Evolutionary conservation across 202 grass and related monocot species (phyloP), one percentile per base, ranked within the genome.

Genomic region (Zoysia matrella): DNA sequence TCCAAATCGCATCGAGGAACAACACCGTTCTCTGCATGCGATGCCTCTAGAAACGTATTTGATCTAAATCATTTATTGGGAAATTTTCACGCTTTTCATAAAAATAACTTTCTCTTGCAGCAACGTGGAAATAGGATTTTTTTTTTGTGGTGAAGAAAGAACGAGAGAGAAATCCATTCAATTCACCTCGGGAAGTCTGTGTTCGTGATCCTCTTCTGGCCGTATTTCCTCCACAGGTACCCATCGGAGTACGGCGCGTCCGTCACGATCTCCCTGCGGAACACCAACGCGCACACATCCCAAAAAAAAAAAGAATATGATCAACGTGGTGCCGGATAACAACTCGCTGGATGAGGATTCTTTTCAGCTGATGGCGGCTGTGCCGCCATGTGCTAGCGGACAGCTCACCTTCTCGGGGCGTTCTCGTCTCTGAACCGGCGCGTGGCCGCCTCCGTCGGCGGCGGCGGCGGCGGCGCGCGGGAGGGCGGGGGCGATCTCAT

Each of bases 161-260:
- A 9, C 5, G 52, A 18, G 44, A 5, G 16, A 3, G 36, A 15
- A 39, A n/a, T 13, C 3, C 14, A 12, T 43, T 10, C 58, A 11
- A 63, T 68, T 22, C 4, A 96, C 93, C 93, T 93, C 8, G 90
- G 93, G 61, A 79, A 93, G 3, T 14, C 45, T 18, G 85, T 75
- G 7, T 80, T 86, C 12, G 78, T 82, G 76, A 96, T 96, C 79
- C 8, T 91, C 86, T 96, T 96, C 72, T 96, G 88, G 4, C 93
- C 93, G 52, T 96, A 96, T 64, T 96, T 96, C 54, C 93, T 80
- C 93, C 93, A 93, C 46, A 83, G 86, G 80, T 91, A 89, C 12
- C 90, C 93, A 3, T 96, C 93, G 11, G 41, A 63, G 85, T 87
- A n/a, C 7, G 93, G 93, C 44, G 81, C 69, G 30, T 70, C 30